Base-by-base conservation (phyloP, 768 basidiomycete species). In the Hortiboletus campestris region DNA sequence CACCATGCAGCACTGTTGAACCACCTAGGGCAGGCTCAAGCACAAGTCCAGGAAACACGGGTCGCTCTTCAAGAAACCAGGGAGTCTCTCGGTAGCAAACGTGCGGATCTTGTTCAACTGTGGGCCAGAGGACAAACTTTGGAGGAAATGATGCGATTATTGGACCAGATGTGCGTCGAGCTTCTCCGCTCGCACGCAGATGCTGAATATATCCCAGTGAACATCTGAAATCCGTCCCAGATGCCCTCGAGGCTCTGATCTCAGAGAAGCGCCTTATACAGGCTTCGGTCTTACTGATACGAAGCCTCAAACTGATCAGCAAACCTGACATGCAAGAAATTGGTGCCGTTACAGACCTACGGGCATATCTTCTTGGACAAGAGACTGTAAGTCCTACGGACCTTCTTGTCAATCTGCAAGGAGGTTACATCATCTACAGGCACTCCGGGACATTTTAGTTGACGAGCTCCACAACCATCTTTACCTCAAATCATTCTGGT, bases 401-500 rank as follows among this genome's bases (percentile, higher is more conserved):
- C 14, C 14, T 16, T 46, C 8, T 31, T 44, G 17, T n/a, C n/a
- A 17, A n/a, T 46, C n/a, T n/a, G 4, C 22, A 25, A 25, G 0
- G n/a, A 38, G 9, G 17, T 49, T 69, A 25, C 25, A 73, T 48
- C 2, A 2, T 39, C 47, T 53, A 34, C 64, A 98, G 96, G 88
- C 91, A 12, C 74, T 99, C 42, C 81, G 90, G 44, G 97, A 98
- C 60, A 97, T 98, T 52, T 75, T 99, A 54, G 78, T 95, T 8
- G 97, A 99, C 61, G 97, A 99, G 66, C 79, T 99, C 13, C 95
- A 98, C 67, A 92, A 86, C 62, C 97, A 99, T 72, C 74, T 99
- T n/a, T 99, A 97, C 72, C 83, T 99, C 56, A 97, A 96, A 66
- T 91, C 89, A 1, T 96, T 94, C 70, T 97, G 94, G 85, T 94